phyloP scores from a whole-genome alignment of 2,329 filamentous ascomycete genomes.

The Epichloe sp. region DNA sequence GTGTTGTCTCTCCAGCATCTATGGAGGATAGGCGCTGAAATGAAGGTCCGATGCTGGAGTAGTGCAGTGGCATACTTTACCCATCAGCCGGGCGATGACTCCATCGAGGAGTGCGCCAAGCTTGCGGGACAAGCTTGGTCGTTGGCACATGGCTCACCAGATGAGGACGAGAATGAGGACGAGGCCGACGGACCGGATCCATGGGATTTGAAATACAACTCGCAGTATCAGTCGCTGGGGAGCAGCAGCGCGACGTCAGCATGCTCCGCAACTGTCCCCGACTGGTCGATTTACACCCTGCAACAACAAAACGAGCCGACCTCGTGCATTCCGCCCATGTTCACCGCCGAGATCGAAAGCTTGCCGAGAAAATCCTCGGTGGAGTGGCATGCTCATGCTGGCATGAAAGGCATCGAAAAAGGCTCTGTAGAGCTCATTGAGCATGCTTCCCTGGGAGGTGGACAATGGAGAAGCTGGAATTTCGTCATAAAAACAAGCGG shows the following conservation, averaged over 20 bases:
- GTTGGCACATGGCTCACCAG: conserved; percentile 24
- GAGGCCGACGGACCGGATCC: conserved; percentile 44
- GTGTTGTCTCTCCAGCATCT: conserved; percentile 76
- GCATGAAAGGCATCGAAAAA: conserved; percentile 29
- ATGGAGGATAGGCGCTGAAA: conserved; percentile 64
- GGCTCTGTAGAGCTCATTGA: conserved; percentile 14
- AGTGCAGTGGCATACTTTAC: conserved; percentile 65
- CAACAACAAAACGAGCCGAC: conserved; percentile 22
- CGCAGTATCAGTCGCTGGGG: conserved; percentile 30
- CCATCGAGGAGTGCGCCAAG: conserved; percentile 22
- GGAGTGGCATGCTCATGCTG: conserved; percentile 70
- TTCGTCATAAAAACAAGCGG: conserved; percentile 12
- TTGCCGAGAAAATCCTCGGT: conserved; percentile 62
- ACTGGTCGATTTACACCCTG: conserved; percentile 32
- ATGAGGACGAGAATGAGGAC: conserved; percentile 30
- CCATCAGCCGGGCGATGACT: conserved; percentile 14
- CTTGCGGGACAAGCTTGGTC: conserved; percentile 37
- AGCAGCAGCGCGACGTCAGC: conserved; percentile 12
- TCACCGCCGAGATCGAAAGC: conserved; percentile 61
- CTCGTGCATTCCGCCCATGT: conserved; percentile 47
- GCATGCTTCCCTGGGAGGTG: conserved; percentile 5
- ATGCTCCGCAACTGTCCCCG: conserved; percentile 28
- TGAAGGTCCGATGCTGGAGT: conserved; percentile 61
- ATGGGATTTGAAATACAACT: conserved; percentile 53
- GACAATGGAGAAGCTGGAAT: conserved; percentile 19